Evolutionary conservation across 768 basidiomycete genomes (phyloP), one percentile per base, ranked within the genome.

Genomic region (Thelephora ganbajun): DNA sequence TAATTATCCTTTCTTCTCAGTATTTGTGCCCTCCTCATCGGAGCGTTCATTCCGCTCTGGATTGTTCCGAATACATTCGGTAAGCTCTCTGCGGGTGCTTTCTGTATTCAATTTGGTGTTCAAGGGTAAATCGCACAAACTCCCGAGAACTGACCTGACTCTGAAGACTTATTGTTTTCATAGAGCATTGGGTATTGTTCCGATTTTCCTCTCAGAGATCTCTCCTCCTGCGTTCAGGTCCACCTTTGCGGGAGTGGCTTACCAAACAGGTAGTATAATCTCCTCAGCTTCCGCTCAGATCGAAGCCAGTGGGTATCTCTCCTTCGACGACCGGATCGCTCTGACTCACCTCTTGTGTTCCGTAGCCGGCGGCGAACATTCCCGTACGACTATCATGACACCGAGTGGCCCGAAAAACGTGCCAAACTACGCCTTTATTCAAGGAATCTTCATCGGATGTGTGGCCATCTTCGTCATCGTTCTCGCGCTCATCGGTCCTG

Each of bases 401-500:
- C n/a, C 37, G 20, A 39, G 6, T 39, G 37, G 37, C 6, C 20
- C 20, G 11, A 39, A 39, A 11, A n/a, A 4, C n/a, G 37, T 39
- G 37, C 37, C 37, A 4, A 11, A 39, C 37, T 39, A 39, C 20
- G 37, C 37, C 11, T 6, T 16, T 6, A 20, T 87, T 3, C 85
- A 89, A 67, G 87, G 85, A 34, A 91, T 97, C 57, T 70, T 97
- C 35, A 81, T 96, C 42, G 92, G 91, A 6, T 71, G 74, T 22
- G 83, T 96, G 18, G 70, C 85, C 1, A 80, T 77, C 0, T 93
- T 83, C 53, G 77, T 88, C 39, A 63, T 94, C 39, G 22, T 89
- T 57, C 71, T 87, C 55, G 82, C 81, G 11, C 66, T 89, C 53
- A 61, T 94, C 48, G 92, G 91, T 3, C 82, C 85, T 1, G 80